These are phyloP conservation scores for Chaetomidium leptoderma DNA, from an alignment of 495 filamentous ascomycete genomes.

Conservation along the genomic window DNA sequence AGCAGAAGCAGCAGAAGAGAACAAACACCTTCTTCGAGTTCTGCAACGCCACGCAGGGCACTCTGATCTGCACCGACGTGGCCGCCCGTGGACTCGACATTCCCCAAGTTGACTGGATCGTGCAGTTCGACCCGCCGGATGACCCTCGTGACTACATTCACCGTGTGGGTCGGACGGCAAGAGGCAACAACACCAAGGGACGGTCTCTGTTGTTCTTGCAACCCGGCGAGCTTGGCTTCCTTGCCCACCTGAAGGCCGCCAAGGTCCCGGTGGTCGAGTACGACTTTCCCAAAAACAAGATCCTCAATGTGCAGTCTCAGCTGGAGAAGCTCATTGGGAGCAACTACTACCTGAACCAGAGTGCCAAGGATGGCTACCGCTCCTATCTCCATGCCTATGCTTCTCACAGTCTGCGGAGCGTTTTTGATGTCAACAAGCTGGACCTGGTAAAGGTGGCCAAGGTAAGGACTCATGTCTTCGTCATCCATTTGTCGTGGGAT, in stretches of 20 bases:
- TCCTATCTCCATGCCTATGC: slow-evolving; percentile 94
- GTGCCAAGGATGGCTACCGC: slow-evolving; percentile 62
- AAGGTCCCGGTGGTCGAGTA: slow-evolving; percentile 93
- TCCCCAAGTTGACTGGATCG: slow-evolving; percentile 89
- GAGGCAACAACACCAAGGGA: slow-evolving; percentile 79
- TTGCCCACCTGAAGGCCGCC: slow-evolving; percentile 86
- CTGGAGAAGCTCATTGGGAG: slow-evolving; percentile 88
- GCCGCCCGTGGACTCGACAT: slow-evolving; percentile 93
- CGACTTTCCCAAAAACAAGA: slow-evolving; percentile 87
- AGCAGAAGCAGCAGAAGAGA: slow-evolving; percentile 95
- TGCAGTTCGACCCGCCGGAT: slow-evolving; percentile 93
- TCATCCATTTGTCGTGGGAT: too few species aligned
- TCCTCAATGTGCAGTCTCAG: slow-evolving; percentile 91
- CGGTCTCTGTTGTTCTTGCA: slow-evolving; percentile 86
- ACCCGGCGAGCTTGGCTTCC: slow-evolving; percentile 86
- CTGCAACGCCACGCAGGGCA: slow-evolving; percentile 87
- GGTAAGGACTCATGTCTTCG: slow-evolving; percentile 17
- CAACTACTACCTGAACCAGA: slow-evolving; percentile 96
- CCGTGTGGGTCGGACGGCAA: slow-evolving; percentile 90
- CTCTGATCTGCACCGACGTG: slow-evolving; percentile 92
- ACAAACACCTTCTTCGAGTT: slow-evolving; percentile 99
- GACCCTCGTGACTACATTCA: slow-evolving; percentile 93
- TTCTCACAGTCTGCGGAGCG: slow-evolving; percentile 79
- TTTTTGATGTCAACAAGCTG: slow-evolving; percentile 91
- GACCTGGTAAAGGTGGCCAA: slow-evolving; percentile 92